These are phyloP conservation scores for Bidens hawaiensis DNA, from an alignment of 140 eudicot genomes.

Conservation along the genomic window DNA sequence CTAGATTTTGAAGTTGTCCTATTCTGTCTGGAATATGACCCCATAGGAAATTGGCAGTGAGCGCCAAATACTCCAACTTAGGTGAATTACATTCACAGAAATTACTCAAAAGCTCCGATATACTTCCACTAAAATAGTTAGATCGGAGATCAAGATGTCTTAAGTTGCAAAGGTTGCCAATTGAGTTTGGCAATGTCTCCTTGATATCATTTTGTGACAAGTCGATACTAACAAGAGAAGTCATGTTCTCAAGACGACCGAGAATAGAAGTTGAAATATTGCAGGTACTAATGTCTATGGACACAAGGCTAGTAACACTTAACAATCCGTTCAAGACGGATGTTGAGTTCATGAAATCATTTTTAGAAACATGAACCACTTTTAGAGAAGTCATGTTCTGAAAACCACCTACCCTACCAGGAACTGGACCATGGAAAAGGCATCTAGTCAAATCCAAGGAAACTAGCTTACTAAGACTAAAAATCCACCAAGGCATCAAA, in stretches of 20 bases:
- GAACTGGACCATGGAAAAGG: conserved; percentile 31
- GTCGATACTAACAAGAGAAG: conserved; percentile 31
- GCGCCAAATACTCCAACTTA: conserved; percentile 21
- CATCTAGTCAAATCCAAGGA: conserved; percentile 30
- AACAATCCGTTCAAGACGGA: conserved; percentile 16
- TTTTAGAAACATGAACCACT: conserved; percentile 11
- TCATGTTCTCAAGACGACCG: conserved; percentile 25
- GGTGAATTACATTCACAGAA: conserved; percentile 4
- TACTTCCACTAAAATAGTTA: conserved; percentile 35
- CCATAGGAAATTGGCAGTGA: conserved; percentile 17
- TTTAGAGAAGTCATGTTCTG: conserved; percentile 11
- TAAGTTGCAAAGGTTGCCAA: conserved; percentile 31
- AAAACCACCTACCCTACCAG: conserved; percentile 11
- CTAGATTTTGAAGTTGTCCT: conserved; percentile 19
- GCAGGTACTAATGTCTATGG: conserved; percentile 23
- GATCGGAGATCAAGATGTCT: conserved; percentile 10
- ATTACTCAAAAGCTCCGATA: conserved; percentile 27
- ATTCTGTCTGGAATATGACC: conserved; percentile 22
- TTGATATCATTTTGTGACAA: conserved; percentile 19
- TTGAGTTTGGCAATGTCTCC: conserved; percentile 16
- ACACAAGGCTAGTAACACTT: conserved; percentile 11
- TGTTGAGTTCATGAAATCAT: conserved; percentile 17
- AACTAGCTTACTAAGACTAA: conserved; percentile 20
- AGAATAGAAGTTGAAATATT: conserved; percentile 23
- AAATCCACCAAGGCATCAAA: conserved; percentile 34